phyloP scores from a whole-genome alignment of 345 rosid species.

The Xanthoceras sorbifolium region DNA sequence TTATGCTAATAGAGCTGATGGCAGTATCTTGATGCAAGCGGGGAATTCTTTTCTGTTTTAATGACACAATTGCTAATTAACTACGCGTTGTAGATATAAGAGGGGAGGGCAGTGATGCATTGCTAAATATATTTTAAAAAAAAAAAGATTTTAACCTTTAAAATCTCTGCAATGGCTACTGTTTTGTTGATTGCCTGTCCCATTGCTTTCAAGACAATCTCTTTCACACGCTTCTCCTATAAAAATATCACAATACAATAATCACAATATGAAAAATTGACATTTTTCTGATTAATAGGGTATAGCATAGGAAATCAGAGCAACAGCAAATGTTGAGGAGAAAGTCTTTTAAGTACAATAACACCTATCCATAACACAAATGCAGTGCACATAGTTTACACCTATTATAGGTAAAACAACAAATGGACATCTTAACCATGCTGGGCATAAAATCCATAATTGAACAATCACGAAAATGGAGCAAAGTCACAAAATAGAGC shows the following conservation, averaged over 20 bases:
- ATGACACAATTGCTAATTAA: neutral
- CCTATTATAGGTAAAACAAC: neutral
- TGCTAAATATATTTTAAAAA: neutral
- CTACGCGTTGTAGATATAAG: neutral
- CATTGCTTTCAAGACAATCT: constrained; percentile 90
- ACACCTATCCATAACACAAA: neutral
- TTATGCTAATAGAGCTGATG: constrained; percentile 87
- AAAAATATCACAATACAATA: constrained; percentile 11
- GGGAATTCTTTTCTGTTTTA: constrained; percentile 68
- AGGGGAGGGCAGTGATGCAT: neutral
- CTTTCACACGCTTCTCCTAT: constrained; percentile 67
- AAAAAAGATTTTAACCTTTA: constrained; percentile 53
- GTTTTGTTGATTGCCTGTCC: constrained; percentile 95
- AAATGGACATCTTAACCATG: neutral
- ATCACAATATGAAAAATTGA: neutral
- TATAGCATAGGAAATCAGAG: neutral
- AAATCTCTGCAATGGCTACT: constrained; percentile 75
- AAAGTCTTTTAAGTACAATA: too few species aligned
- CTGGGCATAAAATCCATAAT: neutral
- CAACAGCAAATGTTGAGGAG: neutral
- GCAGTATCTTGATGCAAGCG: constrained; percentile 85
- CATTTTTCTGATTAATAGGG: neutral
- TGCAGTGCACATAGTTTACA: neutral
- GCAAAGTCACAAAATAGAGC: too few species aligned
- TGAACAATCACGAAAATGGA: neutral